Evolutionary conservation across 495 filamentous ascomycete genomes (phyloP), one percentile per base, ranked within the genome.

Genomic region (Xylaria sp.): DNA sequence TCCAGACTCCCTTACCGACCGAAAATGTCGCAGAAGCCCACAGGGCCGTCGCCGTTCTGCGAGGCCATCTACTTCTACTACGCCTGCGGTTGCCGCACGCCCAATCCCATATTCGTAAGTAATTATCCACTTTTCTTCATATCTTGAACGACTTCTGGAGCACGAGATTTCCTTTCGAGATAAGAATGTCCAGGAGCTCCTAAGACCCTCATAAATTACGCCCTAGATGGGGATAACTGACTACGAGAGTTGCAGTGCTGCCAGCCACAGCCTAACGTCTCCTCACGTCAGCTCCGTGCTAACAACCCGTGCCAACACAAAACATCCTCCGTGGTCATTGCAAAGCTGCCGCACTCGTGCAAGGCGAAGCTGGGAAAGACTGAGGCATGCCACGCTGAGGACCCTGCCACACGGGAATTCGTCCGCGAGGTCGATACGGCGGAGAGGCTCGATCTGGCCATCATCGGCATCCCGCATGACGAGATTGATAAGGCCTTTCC

Each of bases 1-100:
- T 55, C 15, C 14, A 31, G 24, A 5, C 26, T 31, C 12, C 52
- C 31, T 3, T 14, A 53, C 21, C 11, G 4, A 53, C 48, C 21
- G 3, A 53, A 55, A 29, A 17, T 11, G 14, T 12, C 24, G 26
- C 52, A 2, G 3, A 21, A 55, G 17, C 8, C 1, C 8, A 3
- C 31, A n/a, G 9, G 8, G 31, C 35, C 26, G 7, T 37, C 12
- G 0, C 15, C 53, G 6, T 69, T 63, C 44, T 69, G 67, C 21
- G 4, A 52, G 11, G 67, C 67, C 24, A 2, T 69, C 0, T 55
- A 41, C 21, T 70, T 70, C 50, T 70, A 26, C 17, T 57, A 70
- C 37, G 11, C 31, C 24, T 70, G 68, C 14, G 68, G 68, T 26
- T 70, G 68, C 9, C 68, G 68, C 12, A 21, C 44, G 14, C 68